Base-by-base conservation (phyloP, 768 basidiomycete genomes). In the Lactarius vividus region DNA sequence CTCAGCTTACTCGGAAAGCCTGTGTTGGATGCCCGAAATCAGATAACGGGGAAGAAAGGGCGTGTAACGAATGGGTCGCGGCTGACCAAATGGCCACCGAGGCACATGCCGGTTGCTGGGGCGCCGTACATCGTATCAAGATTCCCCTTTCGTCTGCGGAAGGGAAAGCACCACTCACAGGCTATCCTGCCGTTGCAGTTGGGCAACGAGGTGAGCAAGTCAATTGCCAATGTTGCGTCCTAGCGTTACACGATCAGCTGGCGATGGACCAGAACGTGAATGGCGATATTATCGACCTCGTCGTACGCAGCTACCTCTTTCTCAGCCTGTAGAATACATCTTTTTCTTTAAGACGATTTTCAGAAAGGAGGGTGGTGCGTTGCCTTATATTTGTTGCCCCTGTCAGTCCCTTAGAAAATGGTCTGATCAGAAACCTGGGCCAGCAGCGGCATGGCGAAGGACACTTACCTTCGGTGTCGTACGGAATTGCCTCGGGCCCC, bases 181-280 rank as follows among this genome's bases (percentile, higher is more conserved):
- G 92, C 94, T 69, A 98, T 92, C 49, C 92, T 85, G 6, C 96
- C 96, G 71, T 89, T 96, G 78, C 96, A 98, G 74, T 92, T 96
- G 16, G 81, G 79, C 67, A 91, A 80, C 0, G 87, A 85, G 37
- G 74, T 73, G 26, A 98, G 80, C 9, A 96, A 78, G 73, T 97
- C 92, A 62, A 96, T 77, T 0, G 92, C 77, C 20, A 92, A 81
- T 0, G 82, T 88, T 0, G 89, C 87, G 74, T 98, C 96, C 88
- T 96, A 2, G 26, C 57, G 5, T 59, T 28, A 52, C 49, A 7
- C 23, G 49, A 29, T 59, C 49, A 64, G 63, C 40, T 31, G 29
- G 28, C 10, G 16, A 40, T 5, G 23, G 26, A 29, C 52, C 56
- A 4, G 18, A 37, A 35, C 33, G 16, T 11, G 52, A 61, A 65